Conservation (phyloP, 2,329 filamentous ascomycete genomes). For the Ophiostoma sp. region DNA sequence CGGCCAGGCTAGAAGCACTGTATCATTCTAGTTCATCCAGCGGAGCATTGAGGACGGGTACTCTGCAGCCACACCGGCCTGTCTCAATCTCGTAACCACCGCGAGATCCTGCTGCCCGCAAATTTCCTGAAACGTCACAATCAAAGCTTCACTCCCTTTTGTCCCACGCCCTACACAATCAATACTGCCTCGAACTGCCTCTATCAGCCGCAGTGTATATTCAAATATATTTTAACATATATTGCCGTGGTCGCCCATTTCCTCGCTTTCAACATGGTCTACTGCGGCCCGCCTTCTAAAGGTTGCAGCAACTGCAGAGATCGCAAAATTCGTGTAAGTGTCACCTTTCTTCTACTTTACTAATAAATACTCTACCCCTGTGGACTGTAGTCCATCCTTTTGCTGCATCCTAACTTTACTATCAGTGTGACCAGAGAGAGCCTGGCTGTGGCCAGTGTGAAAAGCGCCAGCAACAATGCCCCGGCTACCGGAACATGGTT, state of each 20-base stretch:
- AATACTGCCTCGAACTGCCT: neutral
- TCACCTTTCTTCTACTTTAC: neutral
- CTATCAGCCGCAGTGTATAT: neutral
- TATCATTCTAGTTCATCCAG: neutral
- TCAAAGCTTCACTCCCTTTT: slow-evolving; percentile 6
- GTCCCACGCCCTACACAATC: neutral
- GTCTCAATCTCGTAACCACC: slow-evolving; percentile 14
- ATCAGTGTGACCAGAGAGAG: slow-evolving; percentile 48
- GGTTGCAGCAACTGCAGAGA: slow-evolving; percentile 52
- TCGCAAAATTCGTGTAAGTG: slow-evolving; percentile 51
- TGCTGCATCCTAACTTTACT: neutral
- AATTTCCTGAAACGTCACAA: slow-evolving; percentile 17
- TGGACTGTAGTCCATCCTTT: neutral
- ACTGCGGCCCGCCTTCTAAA: slow-evolving; percentile 53
- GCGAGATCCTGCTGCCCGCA: slow-evolving; percentile 16
- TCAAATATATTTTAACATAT: neutral
- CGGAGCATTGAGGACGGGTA: slow-evolving; percentile 2
- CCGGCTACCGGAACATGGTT: slow-evolving; percentile 50
- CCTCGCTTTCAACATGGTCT: slow-evolving; percentile 42
- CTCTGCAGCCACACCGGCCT: neutral
- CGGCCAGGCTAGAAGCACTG: neutral
- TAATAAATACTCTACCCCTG: too few species aligned
- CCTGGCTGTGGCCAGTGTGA: slow-evolving; percentile 51
- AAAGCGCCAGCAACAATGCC: slow-evolving; percentile 47
- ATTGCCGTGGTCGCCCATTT: neutral